Base-by-base conservation (phyloP, 331 rosid genomes). In the Malus hybrid region DNA sequence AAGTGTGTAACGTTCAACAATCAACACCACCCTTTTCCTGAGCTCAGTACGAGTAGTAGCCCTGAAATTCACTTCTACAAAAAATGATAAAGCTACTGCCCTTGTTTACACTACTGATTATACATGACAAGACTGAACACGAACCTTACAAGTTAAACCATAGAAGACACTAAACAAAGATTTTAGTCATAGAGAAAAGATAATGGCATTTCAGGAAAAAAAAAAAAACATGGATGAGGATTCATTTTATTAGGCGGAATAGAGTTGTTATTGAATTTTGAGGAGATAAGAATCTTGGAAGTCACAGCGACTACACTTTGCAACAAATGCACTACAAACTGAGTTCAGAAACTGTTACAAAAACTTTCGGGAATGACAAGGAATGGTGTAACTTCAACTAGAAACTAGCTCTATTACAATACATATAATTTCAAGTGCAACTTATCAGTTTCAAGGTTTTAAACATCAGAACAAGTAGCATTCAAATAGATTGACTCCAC, bases 361-460 rank as follows among this genome's bases (percentile, higher is more conserved):
- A 10, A 8, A 33, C 50, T 22, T 61, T 7, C 11, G 2, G 20
- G 29, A 30, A 61, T 62, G 48, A 29, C 7, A 72, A 55, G 5
- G 68, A 58, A 64, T 36, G 22, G 57, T 44, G 60, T 33, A 74
- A 78, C 57, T 82, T 22, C 15, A 63, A 76, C 74, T 64, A 66
- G 72, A 61, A 78, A 10, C n/a, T 58, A 66, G 58, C 29, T 53
- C 52, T 66, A 22, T 14, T 39, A 77, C 8, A 56, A 61, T 30
- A 32, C 32, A 66, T 18, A 24, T 58, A 32, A 46, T 63, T 67
- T 62, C 22, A 63, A 52, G 74, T 60, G 22, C 63, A 62, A 67
- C 39, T 73, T 75, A 70, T 66, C 76, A 42, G 19, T 72, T 58
- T 72, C 66, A 14, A 63, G 52, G 70, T 80, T 80, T 55, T 79